Evolutionary conservation across 2,329 filamentous ascomycete genomes (phyloP), one percentile per base, ranked within the genome.

Genomic region (Penicillium digitatum): DNA sequence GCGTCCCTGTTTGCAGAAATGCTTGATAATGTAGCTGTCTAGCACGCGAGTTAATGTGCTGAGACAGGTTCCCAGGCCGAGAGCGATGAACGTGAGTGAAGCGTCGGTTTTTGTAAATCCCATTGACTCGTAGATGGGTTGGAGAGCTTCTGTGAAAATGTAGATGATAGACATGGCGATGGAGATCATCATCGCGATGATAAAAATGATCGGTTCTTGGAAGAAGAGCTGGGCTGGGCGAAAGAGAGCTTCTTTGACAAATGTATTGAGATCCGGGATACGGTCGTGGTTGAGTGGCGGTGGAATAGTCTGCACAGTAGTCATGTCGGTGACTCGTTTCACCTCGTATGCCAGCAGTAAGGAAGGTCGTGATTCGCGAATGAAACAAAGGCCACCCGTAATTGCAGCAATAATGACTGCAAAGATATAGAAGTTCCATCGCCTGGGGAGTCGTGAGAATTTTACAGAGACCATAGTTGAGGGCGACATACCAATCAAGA

Each of bases 111-210:
- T 51, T 3, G 65, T 58, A 58, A 78, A 71, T 4, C 69, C 68
- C 48, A 74, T 61, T 4, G 67, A 65, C 31, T 66, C 53, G 60
- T 77, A 81, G 4, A 80, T 72, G 1, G 70, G 61, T 3, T 69
- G 67, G 0, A 80, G 60, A 0, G 74, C 71, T 66, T 79, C 76
- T 0, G 77, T 75, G 58, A 79, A 78, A 3, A 80, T 72, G 56
- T 80, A 81, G 26, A 80, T 74, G n/a, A 80, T 66, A 0, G 72
- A 76, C 59, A 75, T 78, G 7, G 73, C 72, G 16, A 75, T 64
- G 9, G 74, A 74, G 9, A 71, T 75, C 58, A 80, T 76, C 22
- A 77, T 65, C 0, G 77, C 69, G 11, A 76, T 69, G 37, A 73
- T 64, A 35, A 76, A 71, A 27, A 81, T 73, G 37, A 81, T 74